Evolutionary conservation across 768 basidiomycete genomes (phyloP).

Genomic region (Piloderma croceum): DNA sequence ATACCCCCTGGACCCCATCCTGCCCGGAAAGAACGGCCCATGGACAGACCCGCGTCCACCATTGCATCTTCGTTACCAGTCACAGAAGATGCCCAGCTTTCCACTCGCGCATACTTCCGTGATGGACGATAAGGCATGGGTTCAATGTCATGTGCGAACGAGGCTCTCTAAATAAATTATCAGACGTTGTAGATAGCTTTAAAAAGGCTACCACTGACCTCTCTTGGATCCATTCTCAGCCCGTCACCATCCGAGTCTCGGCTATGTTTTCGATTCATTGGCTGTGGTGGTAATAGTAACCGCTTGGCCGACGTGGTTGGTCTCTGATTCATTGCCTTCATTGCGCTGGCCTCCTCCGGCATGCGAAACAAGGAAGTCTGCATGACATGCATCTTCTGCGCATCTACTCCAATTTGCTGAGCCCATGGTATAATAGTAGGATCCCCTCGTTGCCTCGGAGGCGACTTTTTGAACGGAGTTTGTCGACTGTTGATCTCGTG

Average conservation of each 20-base stretch:
- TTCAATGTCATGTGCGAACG: constrained; percentile 71
- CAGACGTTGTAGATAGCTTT: constrained; percentile 2
- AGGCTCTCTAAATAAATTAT: constrained; percentile 50
- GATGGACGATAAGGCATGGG: constrained; percentile 66
- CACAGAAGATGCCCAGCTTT: constrained; percentile 58
- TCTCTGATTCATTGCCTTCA: constrained; percentile 48
- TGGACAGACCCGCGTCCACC: constrained; percentile 77
- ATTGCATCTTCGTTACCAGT: constrained; percentile 58
- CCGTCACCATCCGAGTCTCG: constrained; percentile 75
- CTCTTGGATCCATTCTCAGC: constrained; percentile 51
- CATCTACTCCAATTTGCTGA: constrained; percentile 69
- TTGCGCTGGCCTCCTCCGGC: constrained; percentile 65
- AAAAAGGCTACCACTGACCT: too few relatives aligned
- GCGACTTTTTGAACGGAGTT: constrained; percentile 30
- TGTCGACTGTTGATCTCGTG: constrained; percentile 38
- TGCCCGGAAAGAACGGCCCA: constrained; percentile 85
- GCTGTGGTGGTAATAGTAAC: constrained; percentile 31
- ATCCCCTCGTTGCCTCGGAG: constrained; percentile 31
- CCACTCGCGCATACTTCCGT: constrained; percentile 75
- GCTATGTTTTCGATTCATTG: constrained; percentile 62
- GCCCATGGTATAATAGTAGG: constrained; percentile 65
- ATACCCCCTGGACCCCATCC: constrained; percentile 84
- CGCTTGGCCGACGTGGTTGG: constrained; percentile 20
- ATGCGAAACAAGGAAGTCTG: constrained; percentile 80
- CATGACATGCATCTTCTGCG: constrained; percentile 90